Conservation (phyloP, 1,284 basidiomycete species). For the Naganishia cerealis region DNA sequence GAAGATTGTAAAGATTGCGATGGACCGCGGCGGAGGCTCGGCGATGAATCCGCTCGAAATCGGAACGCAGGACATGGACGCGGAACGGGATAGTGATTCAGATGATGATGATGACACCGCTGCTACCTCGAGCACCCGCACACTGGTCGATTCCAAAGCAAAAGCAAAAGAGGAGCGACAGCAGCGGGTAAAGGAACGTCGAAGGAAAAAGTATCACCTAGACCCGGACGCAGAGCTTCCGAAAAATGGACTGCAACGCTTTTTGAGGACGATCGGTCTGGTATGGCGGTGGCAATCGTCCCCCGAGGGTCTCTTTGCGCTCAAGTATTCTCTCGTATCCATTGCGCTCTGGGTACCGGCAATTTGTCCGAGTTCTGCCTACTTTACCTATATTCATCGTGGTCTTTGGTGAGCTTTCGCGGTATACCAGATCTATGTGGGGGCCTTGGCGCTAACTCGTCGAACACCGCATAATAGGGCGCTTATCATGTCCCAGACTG, state of each 20-base stretch:
- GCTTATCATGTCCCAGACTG: constrained; percentile 68
- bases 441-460: constrained; percentile 37
- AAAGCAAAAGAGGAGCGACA: constrained; percentile 34
- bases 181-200: neutral
- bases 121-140: constrained; percentile 2
- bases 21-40: constrained; percentile 27
- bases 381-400: constrained; percentile 48
- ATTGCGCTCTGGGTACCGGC: constrained; percentile 63
- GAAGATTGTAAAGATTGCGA: constrained; percentile 48
- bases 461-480: constrained; percentile 59
- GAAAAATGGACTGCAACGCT: constrained; percentile 43
- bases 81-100: constrained; percentile 29
- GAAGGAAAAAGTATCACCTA: constrained; percentile 18
- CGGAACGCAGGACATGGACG: constrained; percentile 35
- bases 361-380: constrained; percentile 52
- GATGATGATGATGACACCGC: constrained; percentile 37
- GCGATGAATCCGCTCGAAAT: constrained; percentile 43
- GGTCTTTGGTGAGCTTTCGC: constrained; percentile 14
- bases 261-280: constrained; percentile 38
- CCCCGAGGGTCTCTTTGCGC: constrained; percentile 56
- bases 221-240: constrained; percentile 51
- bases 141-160: constrained; percentile 27
- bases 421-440: too few relatives aligned
- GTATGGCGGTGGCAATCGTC: constrained; percentile 41
- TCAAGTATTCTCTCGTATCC: constrained; percentile 62